These are phyloP conservation scores for Neospermospora avenae DNA, from an alignment of 2,329 filamentous ascomycete species.

Conservation along the genomic window DNA sequence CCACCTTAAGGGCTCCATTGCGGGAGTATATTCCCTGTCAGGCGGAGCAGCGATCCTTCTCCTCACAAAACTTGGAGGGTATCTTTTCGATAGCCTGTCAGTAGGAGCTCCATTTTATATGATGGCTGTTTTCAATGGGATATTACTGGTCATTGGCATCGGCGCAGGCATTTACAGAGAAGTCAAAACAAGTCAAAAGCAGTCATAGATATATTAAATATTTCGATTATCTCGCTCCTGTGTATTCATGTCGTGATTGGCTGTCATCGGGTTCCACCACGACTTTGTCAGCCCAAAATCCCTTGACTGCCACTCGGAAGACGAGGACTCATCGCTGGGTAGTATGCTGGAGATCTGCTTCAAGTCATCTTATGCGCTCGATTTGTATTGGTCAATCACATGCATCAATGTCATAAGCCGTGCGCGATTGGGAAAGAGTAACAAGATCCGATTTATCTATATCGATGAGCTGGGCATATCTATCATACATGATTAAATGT, in stretches of 20 bases:
- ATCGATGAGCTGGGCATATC: neutral
- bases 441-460: no score
- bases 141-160: conserved; percentile 55
- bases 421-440: no score
- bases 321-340: no score
- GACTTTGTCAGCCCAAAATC: no score
- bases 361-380: no score
- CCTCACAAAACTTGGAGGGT: conserved; percentile 86
- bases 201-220: neutral
- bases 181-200: conserved; percentile 13
- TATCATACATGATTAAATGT: neutral
- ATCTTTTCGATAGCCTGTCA: conserved; percentile 74
- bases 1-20: conserved; percentile 84
- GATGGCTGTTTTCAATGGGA: conserved; percentile 83
- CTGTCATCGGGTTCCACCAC: no score
- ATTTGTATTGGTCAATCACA: no score
- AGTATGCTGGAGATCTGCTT: no score
- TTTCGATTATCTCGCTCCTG: neutral
- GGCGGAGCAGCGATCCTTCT: conserved; percentile 88
- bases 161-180: conserved; percentile 32
- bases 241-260: neutral
- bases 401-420: no score
- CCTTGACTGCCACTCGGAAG: no score
- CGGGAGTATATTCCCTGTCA: conserved; percentile 88
- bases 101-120: conserved; percentile 86